Conservation (phyloP, 345 rosid species). For the Zanthoxylum bungeanum region DNA sequence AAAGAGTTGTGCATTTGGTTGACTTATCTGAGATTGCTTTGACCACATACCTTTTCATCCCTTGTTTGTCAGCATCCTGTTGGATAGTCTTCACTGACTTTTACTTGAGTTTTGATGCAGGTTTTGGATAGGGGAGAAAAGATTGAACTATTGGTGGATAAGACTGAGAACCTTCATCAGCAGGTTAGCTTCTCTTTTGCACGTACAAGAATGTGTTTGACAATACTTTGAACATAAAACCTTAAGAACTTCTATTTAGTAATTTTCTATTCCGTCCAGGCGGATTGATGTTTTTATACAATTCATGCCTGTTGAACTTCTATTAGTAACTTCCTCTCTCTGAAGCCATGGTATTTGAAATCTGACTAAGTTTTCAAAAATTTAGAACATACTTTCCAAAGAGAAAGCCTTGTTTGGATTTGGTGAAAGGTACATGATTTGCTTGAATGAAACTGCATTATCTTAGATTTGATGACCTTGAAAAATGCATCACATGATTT, state of each 20-base stretch:
- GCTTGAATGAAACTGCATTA: not conserved
- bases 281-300: not conserved
- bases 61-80: not conserved
- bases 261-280: not conserved
- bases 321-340: too few relatives aligned
- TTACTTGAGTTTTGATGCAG: slow-evolving; percentile 8
- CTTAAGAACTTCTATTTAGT: not conserved
- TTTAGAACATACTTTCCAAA: too few relatives aligned
- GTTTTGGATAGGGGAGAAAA: slow-evolving; percentile 46
- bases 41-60: not conserved
- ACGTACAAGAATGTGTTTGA: not conserved
- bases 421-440: not conserved
- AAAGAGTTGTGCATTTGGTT: not conserved
- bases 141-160: slow-evolving; percentile 44
- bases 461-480: not conserved
- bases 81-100: not conserved
- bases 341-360: too few relatives aligned
- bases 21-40: not conserved
- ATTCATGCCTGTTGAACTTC: too few relatives aligned
- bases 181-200: slow-evolving; percentile 23
- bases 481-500: not conserved
- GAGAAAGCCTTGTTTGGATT: not conserved
- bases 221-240: not conserved
- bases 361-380: too few relatives aligned
- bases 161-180: slow-evolving; percentile 40